Percentiles rank a stretch among this genome's conserved stretches.
These are phyloP conservation scores for Picochlorum sp. DNA, from an alignment of 139 green algal genomes.

Conservation along the genomic window DNA sequence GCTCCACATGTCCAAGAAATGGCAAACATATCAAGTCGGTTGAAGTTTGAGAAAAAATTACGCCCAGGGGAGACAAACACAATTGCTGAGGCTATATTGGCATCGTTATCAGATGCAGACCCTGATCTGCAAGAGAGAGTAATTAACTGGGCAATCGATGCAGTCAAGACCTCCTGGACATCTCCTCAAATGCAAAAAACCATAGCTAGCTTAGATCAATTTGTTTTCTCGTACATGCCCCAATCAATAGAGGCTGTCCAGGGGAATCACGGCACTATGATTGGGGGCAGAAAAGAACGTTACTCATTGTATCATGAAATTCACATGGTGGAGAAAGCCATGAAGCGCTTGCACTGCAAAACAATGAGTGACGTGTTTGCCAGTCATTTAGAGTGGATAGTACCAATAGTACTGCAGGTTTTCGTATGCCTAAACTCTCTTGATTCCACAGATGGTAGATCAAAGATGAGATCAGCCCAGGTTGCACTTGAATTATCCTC, in stretches of 20 bases:
- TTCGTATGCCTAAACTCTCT: constrained; percentile 40
- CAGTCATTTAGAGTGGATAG: constrained; percentile 33
- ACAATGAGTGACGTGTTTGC: constrained; percentile 7
- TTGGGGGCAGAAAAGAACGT: constrained; percentile 16
- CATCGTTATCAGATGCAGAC: constrained; percentile 16
- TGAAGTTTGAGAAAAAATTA: constrained; percentile 44
- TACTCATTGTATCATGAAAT: constrained; percentile 61
- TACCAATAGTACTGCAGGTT: constrained; percentile 22
- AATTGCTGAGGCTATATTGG: constrained; percentile 46
- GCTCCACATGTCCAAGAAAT: constrained; percentile 48
- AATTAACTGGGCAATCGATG: constrained; percentile 33
- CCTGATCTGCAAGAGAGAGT: constrained; percentile 24
- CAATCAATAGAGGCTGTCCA: background rate
- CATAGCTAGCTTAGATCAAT: constrained; percentile 32
- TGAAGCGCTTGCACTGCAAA: constrained; percentile 13
- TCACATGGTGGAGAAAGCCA: constrained; percentile 50
- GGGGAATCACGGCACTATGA: background rate
- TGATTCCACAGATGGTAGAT: constrained; percentile 19
- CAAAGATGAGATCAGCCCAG: constrained; percentile 12
- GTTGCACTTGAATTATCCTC: constrained; percentile 42
- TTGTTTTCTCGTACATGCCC: constrained; percentile 28
- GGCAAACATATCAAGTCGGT: constrained; percentile 28
- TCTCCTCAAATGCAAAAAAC: constrained; percentile 25
- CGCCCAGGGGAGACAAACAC: constrained; percentile 48
- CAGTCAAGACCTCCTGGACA: constrained; percentile 41